phyloP scores from a whole-genome alignment of 2,329 filamentous ascomycete genomes.

The Cryphonectria carpinicola region DNA sequence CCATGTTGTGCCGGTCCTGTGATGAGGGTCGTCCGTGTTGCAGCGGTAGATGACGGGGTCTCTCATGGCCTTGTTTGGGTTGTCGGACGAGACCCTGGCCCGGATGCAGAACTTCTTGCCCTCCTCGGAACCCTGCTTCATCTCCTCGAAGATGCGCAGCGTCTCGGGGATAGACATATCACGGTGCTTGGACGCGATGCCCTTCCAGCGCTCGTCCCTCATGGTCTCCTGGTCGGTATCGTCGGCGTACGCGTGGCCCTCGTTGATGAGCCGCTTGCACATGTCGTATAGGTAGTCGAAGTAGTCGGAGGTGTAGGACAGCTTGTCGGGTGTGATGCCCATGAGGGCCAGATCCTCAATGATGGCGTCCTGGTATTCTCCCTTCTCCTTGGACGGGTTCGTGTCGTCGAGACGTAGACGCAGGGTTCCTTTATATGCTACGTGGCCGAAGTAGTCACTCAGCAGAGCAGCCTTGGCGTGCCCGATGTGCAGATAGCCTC shows the following conservation, averaged over 20 bases:
- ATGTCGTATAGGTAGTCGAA: constrained; percentile 90
- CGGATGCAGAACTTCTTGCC: constrained; percentile 89
- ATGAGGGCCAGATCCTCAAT: constrained; percentile 88
- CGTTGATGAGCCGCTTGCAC: constrained; percentile 81
- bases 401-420: constrained; percentile 96
- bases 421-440: constrained; percentile 88
- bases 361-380: constrained; percentile 94
- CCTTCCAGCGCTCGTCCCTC: constrained; percentile 81
- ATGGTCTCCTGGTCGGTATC: constrained; percentile 91
- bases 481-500: constrained; percentile 90
- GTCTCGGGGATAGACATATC: constrained; percentile 82
- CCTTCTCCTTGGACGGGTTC: constrained; percentile 95
- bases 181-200: constrained; percentile 79
- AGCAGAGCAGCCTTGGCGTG: constrained; percentile 93
- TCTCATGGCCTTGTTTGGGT: constrained; percentile 92
- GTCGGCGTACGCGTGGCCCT: constrained; percentile 90
- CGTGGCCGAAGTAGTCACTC: constrained; percentile 96
- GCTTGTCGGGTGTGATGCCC: constrained; percentile 85
- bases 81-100: constrained; percentile 89
- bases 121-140: constrained; percentile 83
- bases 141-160: constrained; percentile 84
- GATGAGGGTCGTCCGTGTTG: constrained; percentile 70
- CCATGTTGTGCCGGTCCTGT: constrained; percentile 78
- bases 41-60: constrained; percentile 98
- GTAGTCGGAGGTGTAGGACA: constrained; percentile 93